These are phyloP conservation scores for Trichoderma guizhouense DNA, from an alignment of 2,329 filamentous ascomycete species.

Conservation along the genomic window DNA sequence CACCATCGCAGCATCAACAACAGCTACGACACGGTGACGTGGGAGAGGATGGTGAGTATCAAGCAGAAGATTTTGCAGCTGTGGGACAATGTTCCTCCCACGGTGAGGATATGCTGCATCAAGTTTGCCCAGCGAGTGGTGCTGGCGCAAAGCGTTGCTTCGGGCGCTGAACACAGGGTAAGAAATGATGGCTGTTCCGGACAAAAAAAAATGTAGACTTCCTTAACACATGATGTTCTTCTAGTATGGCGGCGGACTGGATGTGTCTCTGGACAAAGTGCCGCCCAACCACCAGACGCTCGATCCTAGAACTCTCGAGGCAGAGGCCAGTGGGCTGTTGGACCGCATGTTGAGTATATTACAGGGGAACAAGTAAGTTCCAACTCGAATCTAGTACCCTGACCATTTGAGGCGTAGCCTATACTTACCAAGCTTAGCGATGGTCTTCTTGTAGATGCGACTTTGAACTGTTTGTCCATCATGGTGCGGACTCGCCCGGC, in stretches of 20 bases:
- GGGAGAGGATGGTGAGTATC: conserved; percentile 84
- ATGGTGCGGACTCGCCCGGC: conserved; percentile 78
- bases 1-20: conserved; percentile 69
- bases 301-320: conserved; percentile 77
- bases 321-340: conserved; percentile 84
- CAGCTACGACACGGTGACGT: conserved; percentile 73
- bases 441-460: conserved; percentile 83
- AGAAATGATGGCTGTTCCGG: conserved; percentile 30
- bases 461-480: conserved; percentile 80
- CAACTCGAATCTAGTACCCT: conserved; percentile 1
- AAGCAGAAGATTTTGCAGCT: conserved; percentile 84
- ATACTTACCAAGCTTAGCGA: conserved; percentile 54
- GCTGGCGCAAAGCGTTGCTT: conserved; percentile 82
- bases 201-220: not conserved
- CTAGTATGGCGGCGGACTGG: conserved; percentile 51
- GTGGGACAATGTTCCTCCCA: conserved; percentile 76
- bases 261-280: conserved; percentile 83
- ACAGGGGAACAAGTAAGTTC: conserved; percentile 75
- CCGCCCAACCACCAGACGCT: conserved; percentile 79
- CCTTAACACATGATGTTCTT: conserved; percentile 24
- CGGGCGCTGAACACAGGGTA: conserved; percentile 79
- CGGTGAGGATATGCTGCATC: conserved; percentile 88
- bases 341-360: conserved; percentile 83
- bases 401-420: not conserved
- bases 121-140: conserved; percentile 96